Evolutionary conservation across 140 eudicot species (phyloP).

Genomic region (Oenanthe javanica): DNA sequence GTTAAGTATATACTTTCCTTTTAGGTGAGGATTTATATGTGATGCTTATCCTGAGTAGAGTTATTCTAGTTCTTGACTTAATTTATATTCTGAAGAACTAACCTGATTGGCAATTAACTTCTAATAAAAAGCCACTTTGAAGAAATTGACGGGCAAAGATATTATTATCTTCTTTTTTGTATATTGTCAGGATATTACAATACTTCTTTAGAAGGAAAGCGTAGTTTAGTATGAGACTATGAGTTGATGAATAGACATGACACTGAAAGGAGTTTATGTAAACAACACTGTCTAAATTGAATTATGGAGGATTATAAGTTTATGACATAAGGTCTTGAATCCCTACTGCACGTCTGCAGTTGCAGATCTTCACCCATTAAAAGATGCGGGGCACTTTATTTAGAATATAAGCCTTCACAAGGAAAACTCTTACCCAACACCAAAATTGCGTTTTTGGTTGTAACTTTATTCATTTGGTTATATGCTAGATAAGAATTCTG

Average conservation of each 20-base stretch:
- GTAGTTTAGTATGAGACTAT: background rate
- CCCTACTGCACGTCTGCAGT: background rate
- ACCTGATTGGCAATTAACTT: background rate
- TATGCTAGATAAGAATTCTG: background rate
- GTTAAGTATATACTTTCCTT: constrained; percentile 15
- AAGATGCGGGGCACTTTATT: too few relatives aligned
- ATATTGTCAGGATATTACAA: background rate
- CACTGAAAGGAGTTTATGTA: background rate
- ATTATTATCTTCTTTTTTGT: background rate
- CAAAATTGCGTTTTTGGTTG: too few relatives aligned
- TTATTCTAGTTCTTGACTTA: constrained; percentile 1
- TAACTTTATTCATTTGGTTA: too few relatives aligned
- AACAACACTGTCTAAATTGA: background rate
- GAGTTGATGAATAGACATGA: background rate
- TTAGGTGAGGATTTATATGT: background rate
- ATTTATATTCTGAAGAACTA: background rate
- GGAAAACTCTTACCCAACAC: background rate
- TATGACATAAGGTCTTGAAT: background rate
- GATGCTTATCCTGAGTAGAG: background rate
- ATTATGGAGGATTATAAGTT: background rate
- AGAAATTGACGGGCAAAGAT: background rate
- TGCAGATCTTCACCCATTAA: background rate
- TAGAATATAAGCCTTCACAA: background rate
- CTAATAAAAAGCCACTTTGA: background rate
- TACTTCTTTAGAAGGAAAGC: background rate